phyloP scores from a whole-genome alignment of 208 protist genomes.

The Leishmania martiniquensis region DNA sequence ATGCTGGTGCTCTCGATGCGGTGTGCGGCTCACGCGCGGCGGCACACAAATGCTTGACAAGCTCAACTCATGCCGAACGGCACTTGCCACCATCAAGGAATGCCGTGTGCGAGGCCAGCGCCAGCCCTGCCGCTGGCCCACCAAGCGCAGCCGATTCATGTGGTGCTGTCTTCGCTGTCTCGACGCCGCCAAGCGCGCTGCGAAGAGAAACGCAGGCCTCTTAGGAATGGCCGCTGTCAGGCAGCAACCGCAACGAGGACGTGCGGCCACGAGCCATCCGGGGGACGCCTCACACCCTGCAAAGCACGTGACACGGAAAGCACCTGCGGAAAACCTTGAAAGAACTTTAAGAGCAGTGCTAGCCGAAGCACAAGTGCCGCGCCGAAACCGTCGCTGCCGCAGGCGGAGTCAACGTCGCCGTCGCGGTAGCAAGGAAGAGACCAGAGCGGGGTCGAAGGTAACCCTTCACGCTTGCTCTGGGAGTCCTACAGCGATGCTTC shows the following conservation, averaged over 20 bases:
- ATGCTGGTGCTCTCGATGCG: constrained; percentile 69
- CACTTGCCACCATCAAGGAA: constrained; percentile 11
- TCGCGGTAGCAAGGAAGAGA: not conserved
- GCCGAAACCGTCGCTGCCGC: constrained; percentile 15
- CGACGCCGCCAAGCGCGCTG: constrained; percentile 5
- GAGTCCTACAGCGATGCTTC: not conserved
- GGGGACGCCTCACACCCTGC: not conserved
- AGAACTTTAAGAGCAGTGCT: not conserved
- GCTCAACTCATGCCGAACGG: not conserved
- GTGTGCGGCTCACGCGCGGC: constrained; percentile 44
- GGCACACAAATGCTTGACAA: not conserved
- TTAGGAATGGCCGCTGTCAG: not conserved
- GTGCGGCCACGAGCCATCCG: not conserved
- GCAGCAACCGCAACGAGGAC: not conserved
- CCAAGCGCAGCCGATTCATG: not conserved
- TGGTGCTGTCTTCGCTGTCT: constrained; percentile 28
- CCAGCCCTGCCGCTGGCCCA: not conserved
- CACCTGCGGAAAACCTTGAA: not conserved
- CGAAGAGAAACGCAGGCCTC: not conserved
- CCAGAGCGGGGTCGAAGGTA: not conserved
- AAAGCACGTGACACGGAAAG: not conserved
- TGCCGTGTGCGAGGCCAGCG: constrained; percentile 16
- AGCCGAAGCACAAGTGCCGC: constrained; percentile 8
- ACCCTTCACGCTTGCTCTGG: not conserved
- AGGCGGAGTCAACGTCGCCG: constrained; percentile 18